Evolutionary conservation across 2,329 filamentous ascomycete genomes (phyloP).

Genomic region (Trichoderma asperellum): DNA sequence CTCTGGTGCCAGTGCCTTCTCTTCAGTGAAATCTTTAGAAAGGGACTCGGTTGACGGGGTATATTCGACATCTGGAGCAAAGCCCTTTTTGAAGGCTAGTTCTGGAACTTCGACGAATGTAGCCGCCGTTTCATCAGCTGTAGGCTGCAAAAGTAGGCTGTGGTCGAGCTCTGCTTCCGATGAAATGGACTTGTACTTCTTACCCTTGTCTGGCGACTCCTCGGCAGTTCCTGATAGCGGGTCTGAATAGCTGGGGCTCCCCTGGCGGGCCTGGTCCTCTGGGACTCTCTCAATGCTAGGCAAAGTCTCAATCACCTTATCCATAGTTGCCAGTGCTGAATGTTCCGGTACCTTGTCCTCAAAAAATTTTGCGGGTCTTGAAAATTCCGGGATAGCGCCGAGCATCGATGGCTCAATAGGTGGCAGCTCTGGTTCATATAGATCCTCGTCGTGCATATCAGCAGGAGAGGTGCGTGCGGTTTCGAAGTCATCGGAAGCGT

Average conservation of each 20-base stretch:
- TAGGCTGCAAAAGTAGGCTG: not conserved
- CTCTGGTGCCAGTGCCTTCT: not conserved
- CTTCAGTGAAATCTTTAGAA: constrained; percentile 6
- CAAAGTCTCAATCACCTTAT: constrained; percentile 27
- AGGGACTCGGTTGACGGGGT: not conserved
- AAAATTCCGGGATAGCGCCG: constrained; percentile 26
- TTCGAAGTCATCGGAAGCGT: constrained; percentile 41
- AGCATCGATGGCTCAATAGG: constrained; percentile 20
- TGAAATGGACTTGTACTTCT: constrained; percentile 29
- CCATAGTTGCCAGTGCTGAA: constrained; percentile 15
- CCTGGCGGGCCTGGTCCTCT: constrained; percentile 19
- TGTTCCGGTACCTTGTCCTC: constrained; percentile 28
- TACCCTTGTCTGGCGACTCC: constrained; percentile 30
- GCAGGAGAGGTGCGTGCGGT: constrained; percentile 28
- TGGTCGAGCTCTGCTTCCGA: not conserved
- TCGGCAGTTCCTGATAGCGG: constrained; percentile 26
- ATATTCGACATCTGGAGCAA: not conserved
- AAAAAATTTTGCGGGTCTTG: constrained; percentile 25
- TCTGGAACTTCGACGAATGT: constrained; percentile 2
- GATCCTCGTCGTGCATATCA: constrained; percentile 27
- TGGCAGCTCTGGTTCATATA: constrained; percentile 7
- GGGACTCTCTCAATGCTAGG: constrained; percentile 30
- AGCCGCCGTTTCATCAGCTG: not conserved
- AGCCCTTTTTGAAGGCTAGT: not conserved
- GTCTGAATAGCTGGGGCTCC: constrained; percentile 4